phyloP scores from a whole-genome alignment of 192 early-diverging fungal genomes.

The Podila horticola region DNA sequence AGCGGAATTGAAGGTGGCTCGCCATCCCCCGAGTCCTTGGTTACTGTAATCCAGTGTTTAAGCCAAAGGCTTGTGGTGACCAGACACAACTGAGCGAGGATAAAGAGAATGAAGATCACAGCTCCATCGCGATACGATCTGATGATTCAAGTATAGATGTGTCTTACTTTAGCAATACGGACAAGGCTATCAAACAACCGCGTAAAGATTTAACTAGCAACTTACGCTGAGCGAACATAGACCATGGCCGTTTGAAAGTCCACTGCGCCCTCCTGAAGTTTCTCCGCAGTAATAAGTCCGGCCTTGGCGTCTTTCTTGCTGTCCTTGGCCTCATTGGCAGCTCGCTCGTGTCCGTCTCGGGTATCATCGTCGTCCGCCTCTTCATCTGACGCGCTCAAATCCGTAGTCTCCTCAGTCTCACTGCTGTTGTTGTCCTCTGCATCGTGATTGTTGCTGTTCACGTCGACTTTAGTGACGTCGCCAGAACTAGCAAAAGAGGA shows the following conservation, averaged over 20 bases:
- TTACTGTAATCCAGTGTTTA: constrained; percentile 64
- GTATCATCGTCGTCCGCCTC: neutral
- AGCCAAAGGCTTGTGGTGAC: constrained; percentile 66
- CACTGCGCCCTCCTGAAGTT: constrained; percentile 14
- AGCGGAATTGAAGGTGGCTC: constrained; percentile 15
- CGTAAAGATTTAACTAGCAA: constrained; percentile 50
- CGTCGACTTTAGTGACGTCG: neutral
- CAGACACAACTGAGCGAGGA: constrained; percentile 56
- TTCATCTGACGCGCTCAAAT: neutral
- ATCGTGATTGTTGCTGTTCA: neutral
- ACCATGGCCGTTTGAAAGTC: constrained; percentile 30
- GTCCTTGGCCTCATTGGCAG: constrained; percentile 4
- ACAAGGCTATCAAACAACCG: neutral
- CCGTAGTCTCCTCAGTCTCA: neutral
- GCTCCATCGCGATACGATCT: constrained; percentile 38
- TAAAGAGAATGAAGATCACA: constrained; percentile 60
- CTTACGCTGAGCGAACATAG: constrained; percentile 33
- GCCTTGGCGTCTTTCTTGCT: constrained; percentile 49
- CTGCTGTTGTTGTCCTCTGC: neutral
- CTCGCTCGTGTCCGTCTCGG: neutral
- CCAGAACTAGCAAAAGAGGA: neutral
- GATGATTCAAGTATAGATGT: neutral
- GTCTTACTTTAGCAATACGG: neutral
- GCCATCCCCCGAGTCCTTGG: constrained; percentile 44
- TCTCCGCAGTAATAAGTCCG: constrained; percentile 17